Evolutionary conservation across 768 basidiomycete genomes (phyloP), one percentile per base, ranked within the genome.

Genomic region (Collybia mongolica): DNA sequence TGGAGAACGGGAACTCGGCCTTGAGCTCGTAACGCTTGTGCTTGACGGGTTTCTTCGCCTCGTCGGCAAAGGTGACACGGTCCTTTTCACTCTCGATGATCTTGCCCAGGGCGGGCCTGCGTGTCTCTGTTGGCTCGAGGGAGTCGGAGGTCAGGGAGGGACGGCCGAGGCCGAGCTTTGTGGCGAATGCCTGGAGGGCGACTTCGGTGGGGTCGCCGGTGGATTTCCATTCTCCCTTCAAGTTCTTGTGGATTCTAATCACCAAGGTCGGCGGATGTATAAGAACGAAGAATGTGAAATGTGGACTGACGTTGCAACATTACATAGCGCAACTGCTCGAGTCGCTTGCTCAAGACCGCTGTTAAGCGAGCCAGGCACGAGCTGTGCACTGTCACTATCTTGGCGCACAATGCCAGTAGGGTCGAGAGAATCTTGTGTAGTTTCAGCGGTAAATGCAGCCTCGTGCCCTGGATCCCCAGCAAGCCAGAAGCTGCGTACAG

Each of bases 141-240:
- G 55, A 51, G 48, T 70, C 65, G 9, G 47, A 23, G 6, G 65
- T 62, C 7, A 73, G 54, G 15, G 51, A 57, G 15, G 65, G 53
- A 17, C 67, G 63, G 6, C 79, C 78, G 39, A 73, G 68, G 1
- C 72, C 71, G 39, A 80, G 67, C 51, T 76, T 77, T 44, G 72
- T 71, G 1, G 79, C 77, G 48, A 80, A 78, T 18, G 80, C 77
- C 56, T 80, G 79, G 4, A 81, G 70, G 3, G 79, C 79, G n/a
- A 80, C 72, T 56, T 81, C 79, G 1, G 80, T 81, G 2, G 80
- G 78, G 53, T 81, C 80, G 19, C 80, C 80, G 38, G 72, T 76
- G 8, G 77, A 66, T 49, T 68, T 70, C 72, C 72, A 72, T 53
- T 75, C 59, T 51, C 74, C 79, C 63, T 74, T 66, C 39, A 67